Conservation (phyloP, 768 basidiomycete genomes). For the Lactifluus echinatus region DNA sequence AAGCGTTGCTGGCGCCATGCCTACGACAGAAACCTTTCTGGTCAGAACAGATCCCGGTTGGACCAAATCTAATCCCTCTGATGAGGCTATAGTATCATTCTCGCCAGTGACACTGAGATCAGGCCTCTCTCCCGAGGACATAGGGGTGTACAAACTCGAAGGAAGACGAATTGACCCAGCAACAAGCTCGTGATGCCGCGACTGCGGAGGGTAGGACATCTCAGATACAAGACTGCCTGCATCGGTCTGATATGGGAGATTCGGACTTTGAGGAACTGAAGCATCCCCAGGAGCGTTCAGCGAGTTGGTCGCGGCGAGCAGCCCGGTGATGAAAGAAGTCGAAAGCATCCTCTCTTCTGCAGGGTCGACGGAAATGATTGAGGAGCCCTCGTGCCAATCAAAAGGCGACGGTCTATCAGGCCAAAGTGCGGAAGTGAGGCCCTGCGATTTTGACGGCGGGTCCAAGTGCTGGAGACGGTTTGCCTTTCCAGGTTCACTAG, state of each 20-base stretch:
- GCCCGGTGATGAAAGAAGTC: conserved; percentile 52
- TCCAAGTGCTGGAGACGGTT: not conserved
- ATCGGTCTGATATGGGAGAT: conserved; percentile 24
- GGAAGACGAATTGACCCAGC: conserved; percentile 14
- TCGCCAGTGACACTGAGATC: not conserved
- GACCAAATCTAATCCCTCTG: not conserved
- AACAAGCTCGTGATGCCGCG: conserved; percentile 21
- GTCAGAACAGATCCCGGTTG: conserved; percentile 16
- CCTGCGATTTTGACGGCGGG: not conserved
- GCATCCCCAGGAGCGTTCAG: conserved; percentile 18
- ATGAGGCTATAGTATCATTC: conserved; percentile 12
- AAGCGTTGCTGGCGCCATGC: conserved; percentile 29
- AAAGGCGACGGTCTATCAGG: conserved; percentile 29
- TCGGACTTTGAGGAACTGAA: conserved; percentile 20
- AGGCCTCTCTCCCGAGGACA: not conserved
- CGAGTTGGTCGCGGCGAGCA: conserved; percentile 29
- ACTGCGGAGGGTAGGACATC: conserved; percentile 40
- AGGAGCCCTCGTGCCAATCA: conserved; percentile 57
- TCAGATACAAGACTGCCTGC: conserved; percentile 36
- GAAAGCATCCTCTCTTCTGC: conserved; percentile 49
- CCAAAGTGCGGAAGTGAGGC: not conserved
- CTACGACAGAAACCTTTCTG: conserved; percentile 27
- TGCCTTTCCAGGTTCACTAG: not conserved
- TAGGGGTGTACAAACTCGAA: not conserved
- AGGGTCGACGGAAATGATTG: conserved; percentile 47